Evolutionary conservation across 495 filamentous ascomycete genomes (phyloP), one percentile per base, ranked within the genome.

Genomic region (Penicillium canariense): DNA sequence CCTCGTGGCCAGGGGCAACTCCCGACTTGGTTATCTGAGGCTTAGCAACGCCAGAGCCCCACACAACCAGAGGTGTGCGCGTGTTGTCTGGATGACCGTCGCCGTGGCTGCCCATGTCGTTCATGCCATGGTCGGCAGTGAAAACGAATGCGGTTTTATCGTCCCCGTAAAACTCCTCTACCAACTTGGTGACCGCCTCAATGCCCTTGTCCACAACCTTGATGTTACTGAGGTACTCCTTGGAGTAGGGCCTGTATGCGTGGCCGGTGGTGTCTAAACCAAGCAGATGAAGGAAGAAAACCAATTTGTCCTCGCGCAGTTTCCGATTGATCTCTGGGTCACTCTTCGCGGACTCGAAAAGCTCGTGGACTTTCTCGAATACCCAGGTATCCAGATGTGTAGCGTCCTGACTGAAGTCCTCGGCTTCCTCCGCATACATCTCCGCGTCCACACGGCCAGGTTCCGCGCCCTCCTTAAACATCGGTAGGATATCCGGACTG

Each of bases 11-110:
- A 0, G 85, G 78, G 2, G 86, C 84, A 44, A 71, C 70, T 11
- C 76, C 77, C 2, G 73, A 74, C 15, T 64, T 65, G 48, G 74
- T 81, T 3, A 80, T 73, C 32, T 82, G 71, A 11, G 94, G 94
- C 63, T 80, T 83, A 22, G 90, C 90, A 31, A 97, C 86, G 23
- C 94, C 94, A 50, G 94, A 91, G 9, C 94, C 94, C 94, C 94
- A 99, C 14, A 79, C 88, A 63, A 99, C 88, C 9, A 99, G 76
- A 10, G 94, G 94, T 20, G 94, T 99, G 26, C 94, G 80, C 2
- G 94, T 99, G 59, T 99, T 99, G 66, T 99, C 90, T 1, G 94
- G 94, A 72, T 99, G 94, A 18, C 94, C 94, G 67, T 99, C 94
- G 38, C 94, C 94, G 65, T 99, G 94, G 56, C 90, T 96, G 11